phyloP scores from a whole-genome alignment of 192 early-diverging fungal genomes.

The Allomyces arbusculus region DNA sequence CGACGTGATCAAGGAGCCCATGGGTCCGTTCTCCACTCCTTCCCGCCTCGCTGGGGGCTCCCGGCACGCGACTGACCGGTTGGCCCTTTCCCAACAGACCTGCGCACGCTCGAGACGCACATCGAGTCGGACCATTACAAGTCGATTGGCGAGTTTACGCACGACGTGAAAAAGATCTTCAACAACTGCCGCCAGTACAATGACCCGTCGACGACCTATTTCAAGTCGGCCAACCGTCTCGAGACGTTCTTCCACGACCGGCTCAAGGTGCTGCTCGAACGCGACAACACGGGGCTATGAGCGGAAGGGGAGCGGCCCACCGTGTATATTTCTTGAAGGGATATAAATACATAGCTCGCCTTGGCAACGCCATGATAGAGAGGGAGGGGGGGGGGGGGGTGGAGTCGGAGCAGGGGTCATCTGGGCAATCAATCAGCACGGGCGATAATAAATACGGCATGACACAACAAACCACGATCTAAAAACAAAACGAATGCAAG shows the following conservation, averaged over 20 bases:
- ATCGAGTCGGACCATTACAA: conserved; percentile 72
- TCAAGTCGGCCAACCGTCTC: conserved; percentile 49
- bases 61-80: background rate
- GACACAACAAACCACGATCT: too few species aligned
- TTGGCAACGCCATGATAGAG: too few species aligned
- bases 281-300: too few species aligned
- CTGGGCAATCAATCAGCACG: too few species aligned
- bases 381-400: too few species aligned
- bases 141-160: conserved; percentile 60
- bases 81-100: conserved; percentile 21
- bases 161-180: conserved; percentile 78
- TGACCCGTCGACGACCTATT: conserved; percentile 62
- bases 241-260: conserved; percentile 63
- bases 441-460: too few species aligned
- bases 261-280: conserved; percentile 16
- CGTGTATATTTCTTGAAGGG: too few species aligned
- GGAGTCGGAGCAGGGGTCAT: too few species aligned
- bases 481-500: too few species aligned
- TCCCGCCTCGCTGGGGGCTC: background rate
- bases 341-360: too few species aligned
- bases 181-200: conserved; percentile 85
- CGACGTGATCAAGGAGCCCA: conserved; percentile 84
- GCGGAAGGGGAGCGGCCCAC: too few species aligned
- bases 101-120: conserved; percentile 60
- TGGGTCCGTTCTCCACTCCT: conserved; percentile 37